These are phyloP conservation scores for Penicillium sp. DNA, from an alignment of 2,329 filamentous ascomycete species.

Conservation along the genomic window DNA sequence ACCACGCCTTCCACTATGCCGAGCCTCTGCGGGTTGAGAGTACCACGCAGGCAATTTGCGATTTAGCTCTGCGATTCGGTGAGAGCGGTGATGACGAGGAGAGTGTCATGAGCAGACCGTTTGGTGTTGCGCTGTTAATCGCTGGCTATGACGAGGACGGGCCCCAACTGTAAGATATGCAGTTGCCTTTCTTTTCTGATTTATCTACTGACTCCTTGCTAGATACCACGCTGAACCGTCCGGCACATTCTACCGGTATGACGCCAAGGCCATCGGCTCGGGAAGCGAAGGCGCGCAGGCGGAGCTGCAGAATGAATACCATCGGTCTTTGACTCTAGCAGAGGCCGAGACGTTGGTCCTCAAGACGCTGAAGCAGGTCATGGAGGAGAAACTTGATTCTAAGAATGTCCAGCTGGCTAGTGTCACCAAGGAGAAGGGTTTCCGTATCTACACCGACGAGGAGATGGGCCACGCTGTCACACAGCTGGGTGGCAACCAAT, in stretches of 20 bases:
- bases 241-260: slow-evolving; percentile 98
- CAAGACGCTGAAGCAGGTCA: slow-evolving; percentile 98
- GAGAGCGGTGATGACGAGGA: slow-evolving; percentile 97
- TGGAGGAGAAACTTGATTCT: slow-evolving; percentile 98
- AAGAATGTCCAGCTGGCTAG: slow-evolving; percentile 99
- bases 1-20: slow-evolving; percentile 96
- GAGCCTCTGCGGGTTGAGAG: slow-evolving; percentile 93
- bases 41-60: slow-evolving; percentile 98
- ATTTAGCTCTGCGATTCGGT: slow-evolving; percentile 91
- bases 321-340: slow-evolving; percentile 89
- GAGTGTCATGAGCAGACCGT: slow-evolving; percentile 97
- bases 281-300: slow-evolving; percentile 97
- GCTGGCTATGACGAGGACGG: slow-evolving; percentile 97
- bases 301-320: slow-evolving; percentile 97
- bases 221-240: slow-evolving; percentile 96
- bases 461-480: slow-evolving; percentile 94
- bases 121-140: slow-evolving; percentile 94
- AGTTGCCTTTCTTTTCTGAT: not conserved
- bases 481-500: slow-evolving; percentile 53
- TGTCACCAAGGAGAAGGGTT: slow-evolving; percentile 95
- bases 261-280: slow-evolving; percentile 97
- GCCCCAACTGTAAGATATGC: slow-evolving; percentile 67
- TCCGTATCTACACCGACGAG: slow-evolving; percentile 96
- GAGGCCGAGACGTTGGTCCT: slow-evolving; percentile 94
- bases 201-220: slow-evolving; percentile 2